Evolutionary conservation across 768 basidiomycete species (phyloP).

Genomic region (Suillus hirtellus): DNA sequence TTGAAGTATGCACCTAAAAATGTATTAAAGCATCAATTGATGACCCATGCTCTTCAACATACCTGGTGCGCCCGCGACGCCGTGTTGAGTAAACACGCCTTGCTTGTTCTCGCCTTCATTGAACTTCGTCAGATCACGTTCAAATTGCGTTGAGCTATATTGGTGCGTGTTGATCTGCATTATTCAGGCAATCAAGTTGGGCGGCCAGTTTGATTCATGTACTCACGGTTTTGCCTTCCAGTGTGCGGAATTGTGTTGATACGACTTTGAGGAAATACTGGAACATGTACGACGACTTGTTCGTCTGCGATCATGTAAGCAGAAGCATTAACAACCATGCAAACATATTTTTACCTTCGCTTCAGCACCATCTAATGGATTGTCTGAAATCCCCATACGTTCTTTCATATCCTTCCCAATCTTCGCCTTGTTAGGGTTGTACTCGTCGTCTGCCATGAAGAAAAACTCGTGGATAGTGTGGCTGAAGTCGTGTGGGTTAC

Average conservation of each 20-base stretch:
- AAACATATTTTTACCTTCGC: conserved; percentile 49
- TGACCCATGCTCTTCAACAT: conserved; percentile 8
- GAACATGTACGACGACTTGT: conserved; percentile 89
- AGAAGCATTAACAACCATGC: conserved; percentile 2
- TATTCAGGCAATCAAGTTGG: background rate
- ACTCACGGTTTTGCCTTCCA: conserved; percentile 69
- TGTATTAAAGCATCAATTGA: conserved; percentile 4
- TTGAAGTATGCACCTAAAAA: conserved; percentile 79
- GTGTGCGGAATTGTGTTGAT: conserved; percentile 88
- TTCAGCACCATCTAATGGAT: conserved; percentile 74
- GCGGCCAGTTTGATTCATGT: background rate
- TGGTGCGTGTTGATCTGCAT: conserved; percentile 83
- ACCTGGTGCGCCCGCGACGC: conserved; percentile 71
- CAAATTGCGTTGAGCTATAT: conserved; percentile 95
- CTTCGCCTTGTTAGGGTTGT: conserved; percentile 64
- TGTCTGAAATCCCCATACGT: conserved; percentile 67
- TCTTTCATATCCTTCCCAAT: conserved; percentile 63
- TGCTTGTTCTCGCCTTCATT: conserved; percentile 55
- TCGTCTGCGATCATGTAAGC: conserved; percentile 48
- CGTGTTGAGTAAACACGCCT: conserved; percentile 75
- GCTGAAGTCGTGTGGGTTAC: conserved; percentile 90
- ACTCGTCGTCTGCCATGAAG: conserved; percentile 83
- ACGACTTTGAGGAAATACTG: conserved; percentile 99
- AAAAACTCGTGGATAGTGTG: conserved; percentile 81
- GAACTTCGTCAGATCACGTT: conserved; percentile 81